Evolutionary conservation across 371 early-diverging fungal species (phyloP).

Genomic region (Mortierella sp.): DNA sequence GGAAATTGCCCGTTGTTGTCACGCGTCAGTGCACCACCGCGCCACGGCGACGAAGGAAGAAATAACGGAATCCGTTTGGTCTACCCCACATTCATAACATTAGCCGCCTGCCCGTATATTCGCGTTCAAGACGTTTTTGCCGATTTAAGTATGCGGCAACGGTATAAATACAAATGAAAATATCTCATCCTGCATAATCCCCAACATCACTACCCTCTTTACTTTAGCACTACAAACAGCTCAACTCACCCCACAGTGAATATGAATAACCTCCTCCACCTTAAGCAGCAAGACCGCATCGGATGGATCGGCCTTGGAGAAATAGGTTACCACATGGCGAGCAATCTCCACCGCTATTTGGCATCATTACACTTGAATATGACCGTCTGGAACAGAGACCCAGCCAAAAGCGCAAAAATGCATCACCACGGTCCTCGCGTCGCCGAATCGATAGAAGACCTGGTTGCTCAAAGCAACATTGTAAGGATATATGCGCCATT

Average conservation of each 20-base stretch:
- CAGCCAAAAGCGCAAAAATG: conserved; percentile 39
- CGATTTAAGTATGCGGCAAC: not conserved
- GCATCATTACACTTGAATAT: conserved; percentile 33
- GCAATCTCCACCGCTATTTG: conserved; percentile 55
- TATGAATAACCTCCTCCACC: conserved; percentile 41
- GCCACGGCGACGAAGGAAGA: not conserved
- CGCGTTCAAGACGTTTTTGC: not conserved
- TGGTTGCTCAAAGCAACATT: conserved; percentile 52
- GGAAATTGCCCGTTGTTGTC: conserved; percentile 2
- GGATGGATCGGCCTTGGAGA: conserved; percentile 56
- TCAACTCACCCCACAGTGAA: not conserved
- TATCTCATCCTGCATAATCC: not conserved
- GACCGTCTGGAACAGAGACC: conserved; percentile 55
- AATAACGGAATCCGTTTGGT: not conserved
- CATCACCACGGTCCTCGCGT: conserved; percentile 42
- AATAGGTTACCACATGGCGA: conserved; percentile 56
- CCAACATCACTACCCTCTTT: not conserved
- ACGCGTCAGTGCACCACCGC: not conserved
- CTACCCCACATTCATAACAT: not conserved
- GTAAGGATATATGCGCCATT: conserved; percentile 9
- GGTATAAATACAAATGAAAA: not conserved
- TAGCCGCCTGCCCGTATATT: not conserved
- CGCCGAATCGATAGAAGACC: conserved; percentile 38
- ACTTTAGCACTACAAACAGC: too few relatives aligned
- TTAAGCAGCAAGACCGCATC: conserved; percentile 50